phyloP scores from a whole-genome alignment of 2,329 filamentous ascomycete genomes.

The Penicillium occitanis region DNA sequence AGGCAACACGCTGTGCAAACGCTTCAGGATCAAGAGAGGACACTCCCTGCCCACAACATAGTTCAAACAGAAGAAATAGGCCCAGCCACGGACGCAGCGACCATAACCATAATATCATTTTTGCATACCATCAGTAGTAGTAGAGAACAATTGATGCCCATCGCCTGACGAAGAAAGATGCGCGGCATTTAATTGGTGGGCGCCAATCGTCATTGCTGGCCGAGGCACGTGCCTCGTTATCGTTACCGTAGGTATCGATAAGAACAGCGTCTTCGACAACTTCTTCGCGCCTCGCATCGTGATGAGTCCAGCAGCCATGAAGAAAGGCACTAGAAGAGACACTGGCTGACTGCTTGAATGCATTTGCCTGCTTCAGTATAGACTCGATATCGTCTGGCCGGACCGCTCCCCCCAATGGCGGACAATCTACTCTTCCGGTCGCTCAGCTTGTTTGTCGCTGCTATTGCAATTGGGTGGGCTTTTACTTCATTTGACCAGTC shows the following conservation, averaged over 20 bases:
- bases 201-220: constrained; percentile 8
- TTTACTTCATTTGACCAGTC: background rate
- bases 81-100: background rate
- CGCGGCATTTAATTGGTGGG: constrained; percentile 2
- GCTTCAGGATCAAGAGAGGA: background rate
- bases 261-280: background rate
- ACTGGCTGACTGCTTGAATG: background rate
- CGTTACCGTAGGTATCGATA: constrained; percentile 1
- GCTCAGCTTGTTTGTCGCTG: constrained; percentile 10
- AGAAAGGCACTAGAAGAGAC: background rate
- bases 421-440: constrained; percentile 6
- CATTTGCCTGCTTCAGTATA: background rate
- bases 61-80: background rate
- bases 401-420: background rate
- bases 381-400: background rate
- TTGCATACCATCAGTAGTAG: background rate
- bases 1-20: constrained; percentile 3
- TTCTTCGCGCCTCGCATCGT: background rate
- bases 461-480: background rate
- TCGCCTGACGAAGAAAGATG: background rate
- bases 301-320: background rate
- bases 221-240: constrained; percentile 3
- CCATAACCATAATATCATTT: background rate
- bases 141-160: background rate
- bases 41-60: background rate